Percentiles rank a stretch among this genome's conserved stretches.
Evolutionary conservation across 2,329 filamentous ascomycete genomes (phyloP).

Genomic region (Botrytis paeoniae): DNA sequence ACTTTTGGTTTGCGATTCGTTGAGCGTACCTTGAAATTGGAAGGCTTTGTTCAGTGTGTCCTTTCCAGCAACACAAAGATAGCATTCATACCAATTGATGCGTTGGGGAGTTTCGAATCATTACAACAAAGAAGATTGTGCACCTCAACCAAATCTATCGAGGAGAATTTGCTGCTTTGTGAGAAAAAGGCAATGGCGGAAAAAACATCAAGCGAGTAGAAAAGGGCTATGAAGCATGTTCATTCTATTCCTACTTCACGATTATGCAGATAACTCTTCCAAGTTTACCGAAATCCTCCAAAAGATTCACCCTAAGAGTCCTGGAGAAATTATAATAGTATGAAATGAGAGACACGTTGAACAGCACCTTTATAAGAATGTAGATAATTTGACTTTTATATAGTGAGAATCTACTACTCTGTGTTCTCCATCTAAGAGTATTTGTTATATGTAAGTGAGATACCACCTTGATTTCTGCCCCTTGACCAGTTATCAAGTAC

Average conservation of each 20-base stretch:
- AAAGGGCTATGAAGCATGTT: neutral
- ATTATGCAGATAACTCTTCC: neutral
- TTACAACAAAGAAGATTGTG: slow-evolving; percentile 1
- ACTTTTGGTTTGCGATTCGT: neutral
- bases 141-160: neutral
- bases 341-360: neutral
- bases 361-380: neutral
- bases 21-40: neutral
- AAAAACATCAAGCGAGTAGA: neutral
- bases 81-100: neutral
- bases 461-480: neutral
- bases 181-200: neutral
- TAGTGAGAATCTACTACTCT: neutral
- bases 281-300: neutral
- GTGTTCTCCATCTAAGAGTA: neutral
- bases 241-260: neutral
- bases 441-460: neutral
- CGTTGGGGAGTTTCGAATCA: neutral
- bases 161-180: neutral
- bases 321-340: neutral
- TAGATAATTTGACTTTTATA: slow-evolving; percentile 3
- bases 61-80: neutral
- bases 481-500: neutral
- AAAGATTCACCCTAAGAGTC: neutral
- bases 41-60: neutral